Conservation (phyloP, 1,284 basidiomycete species). For the Wallemia hederae region DNA sequence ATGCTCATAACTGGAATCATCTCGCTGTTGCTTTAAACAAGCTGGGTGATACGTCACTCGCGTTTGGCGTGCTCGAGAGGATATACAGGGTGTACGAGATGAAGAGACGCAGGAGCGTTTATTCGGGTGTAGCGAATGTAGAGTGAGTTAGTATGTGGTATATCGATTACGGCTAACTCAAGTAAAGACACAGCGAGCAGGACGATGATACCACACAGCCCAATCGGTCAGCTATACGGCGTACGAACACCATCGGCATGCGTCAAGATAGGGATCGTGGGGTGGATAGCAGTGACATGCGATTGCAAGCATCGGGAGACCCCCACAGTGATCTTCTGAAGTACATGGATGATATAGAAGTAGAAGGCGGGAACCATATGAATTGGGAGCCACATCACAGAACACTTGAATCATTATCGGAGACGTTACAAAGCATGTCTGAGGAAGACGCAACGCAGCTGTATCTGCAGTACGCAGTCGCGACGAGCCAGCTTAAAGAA, state of each 20-base stretch:
- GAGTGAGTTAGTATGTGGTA: too few species aligned
- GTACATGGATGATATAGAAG: neutral
- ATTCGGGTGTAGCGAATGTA: neutral
- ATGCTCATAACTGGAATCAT: slow-evolving; percentile 81
- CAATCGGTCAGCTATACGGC: neutral
- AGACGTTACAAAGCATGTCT: too few species aligned
- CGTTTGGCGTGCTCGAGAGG: slow-evolving; percentile 52
- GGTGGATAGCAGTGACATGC: too few species aligned
- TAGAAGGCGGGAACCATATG: neutral
- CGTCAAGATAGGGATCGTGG: neutral
- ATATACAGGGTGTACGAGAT: slow-evolving; percentile 37
- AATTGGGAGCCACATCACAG: neutral
- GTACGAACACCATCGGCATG: neutral
- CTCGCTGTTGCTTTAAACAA: slow-evolving; percentile 42
- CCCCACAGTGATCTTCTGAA: neutral
- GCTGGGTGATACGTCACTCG: slow-evolving; percentile 47
- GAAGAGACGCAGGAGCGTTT: slow-evolving; percentile 4
- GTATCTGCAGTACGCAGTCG: too few species aligned
- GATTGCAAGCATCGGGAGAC: too few species aligned
- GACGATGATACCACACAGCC: neutral
- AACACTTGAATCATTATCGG: neutral
- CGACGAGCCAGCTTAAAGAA: neutral
- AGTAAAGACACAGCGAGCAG: neutral
- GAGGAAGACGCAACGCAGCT: too few species aligned
- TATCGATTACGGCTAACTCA: too few species aligned